phyloP scores from a whole-genome alignment of 1,139 yeast genomes.

The Lodderomyces margitis region DNA sequence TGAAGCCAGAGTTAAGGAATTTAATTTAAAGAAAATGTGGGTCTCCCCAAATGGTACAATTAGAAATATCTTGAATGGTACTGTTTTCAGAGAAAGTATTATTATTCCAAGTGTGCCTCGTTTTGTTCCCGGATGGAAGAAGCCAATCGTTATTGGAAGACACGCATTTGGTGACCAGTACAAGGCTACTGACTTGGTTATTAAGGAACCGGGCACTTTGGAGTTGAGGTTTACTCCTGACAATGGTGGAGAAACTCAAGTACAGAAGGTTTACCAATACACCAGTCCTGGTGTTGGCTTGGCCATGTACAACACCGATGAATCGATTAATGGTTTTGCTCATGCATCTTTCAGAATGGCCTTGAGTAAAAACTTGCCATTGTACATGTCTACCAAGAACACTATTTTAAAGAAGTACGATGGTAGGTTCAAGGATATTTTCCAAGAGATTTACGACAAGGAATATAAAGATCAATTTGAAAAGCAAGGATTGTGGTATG shows the following conservation, averaged over 20 bases:
- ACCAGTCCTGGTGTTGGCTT: slow-evolving; percentile 70
- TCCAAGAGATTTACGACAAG: slow-evolving; percentile 61
- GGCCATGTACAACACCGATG: slow-evolving; percentile 83
- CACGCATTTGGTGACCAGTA: slow-evolving; percentile 87
- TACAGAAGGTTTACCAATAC: slow-evolving; percentile 57
- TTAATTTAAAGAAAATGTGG: slow-evolving; percentile 79
- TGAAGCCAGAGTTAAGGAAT: slow-evolving; percentile 77
- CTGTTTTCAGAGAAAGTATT: slow-evolving; percentile 82
- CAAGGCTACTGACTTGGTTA: slow-evolving; percentile 72
- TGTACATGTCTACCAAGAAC: slow-evolving; percentile 74
- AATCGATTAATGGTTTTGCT: slow-evolving; percentile 76
- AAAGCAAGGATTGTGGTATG: slow-evolving; percentile 69
- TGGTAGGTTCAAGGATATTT: slow-evolving; percentile 79
- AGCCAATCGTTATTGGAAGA: slow-evolving; percentile 83
- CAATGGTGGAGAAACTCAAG: slow-evolving; percentile 52
- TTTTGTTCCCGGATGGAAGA: slow-evolving; percentile 74
- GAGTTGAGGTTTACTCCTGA: slow-evolving; percentile 64
- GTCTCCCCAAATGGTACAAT: slow-evolving; percentile 83
- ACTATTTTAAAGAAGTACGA: slow-evolving; percentile 80
- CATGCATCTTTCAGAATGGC: slow-evolving; percentile 79
- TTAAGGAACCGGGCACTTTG: slow-evolving; percentile 67
- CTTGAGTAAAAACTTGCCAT: slow-evolving; percentile 58
- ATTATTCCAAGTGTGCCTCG: slow-evolving; percentile 76
- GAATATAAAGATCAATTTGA: slow-evolving; percentile 60
- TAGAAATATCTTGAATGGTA: slow-evolving; percentile 77